Evolutionary conservation across 768 basidiomycete genomes (phyloP), one percentile per base, ranked within the genome.

Genomic region (Gautieria morchelliformis): DNA sequence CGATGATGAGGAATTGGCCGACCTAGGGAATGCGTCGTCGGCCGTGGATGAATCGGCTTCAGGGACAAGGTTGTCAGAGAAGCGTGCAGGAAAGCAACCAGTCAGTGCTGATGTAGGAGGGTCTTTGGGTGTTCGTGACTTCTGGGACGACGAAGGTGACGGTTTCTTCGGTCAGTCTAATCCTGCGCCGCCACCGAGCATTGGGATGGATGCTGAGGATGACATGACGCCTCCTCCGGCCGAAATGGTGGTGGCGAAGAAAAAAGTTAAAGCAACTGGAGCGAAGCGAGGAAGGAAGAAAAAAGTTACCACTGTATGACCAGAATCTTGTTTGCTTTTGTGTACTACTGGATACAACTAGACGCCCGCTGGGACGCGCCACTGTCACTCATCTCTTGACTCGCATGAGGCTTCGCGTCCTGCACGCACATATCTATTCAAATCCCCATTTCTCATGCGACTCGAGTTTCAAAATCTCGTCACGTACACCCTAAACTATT

Each of bases 1-100:
- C 64, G 94, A 93, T 65, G 94, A 97, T 64, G 93, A 96, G 63
- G 94, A 98, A 65, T 71, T 97, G 15, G 91, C 87, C 3, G 81
- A 78, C 47, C 70, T 90, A 40, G 82, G 82, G 58, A 73, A 75
- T 10, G 42, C 61, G 22, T 22, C 22, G 15, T 71, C 80, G 9
- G 70, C 69, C 22, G 46, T 52, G n/a, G 52, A 54, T 37, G 39
- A 15, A 4, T 37, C 52, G 1, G 39, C 46, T 3, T 56, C 61
- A n/a, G 59, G 70, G 15, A 37, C 70, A 45, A 66, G 67, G 33
- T 61, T 77, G 33, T 67, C 80, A 14, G 61, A 65, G 19, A 70
- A 69, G 54, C 54, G 53, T 14, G 19, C 19, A 6, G 68, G 70
- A 20, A 74, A 76, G 62, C 66, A 72, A 63, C 53, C 68, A 58